phyloP scores from a whole-genome alignment of 2,329 filamentous ascomycete species.

The Pestalotiopsis sp. region DNA sequence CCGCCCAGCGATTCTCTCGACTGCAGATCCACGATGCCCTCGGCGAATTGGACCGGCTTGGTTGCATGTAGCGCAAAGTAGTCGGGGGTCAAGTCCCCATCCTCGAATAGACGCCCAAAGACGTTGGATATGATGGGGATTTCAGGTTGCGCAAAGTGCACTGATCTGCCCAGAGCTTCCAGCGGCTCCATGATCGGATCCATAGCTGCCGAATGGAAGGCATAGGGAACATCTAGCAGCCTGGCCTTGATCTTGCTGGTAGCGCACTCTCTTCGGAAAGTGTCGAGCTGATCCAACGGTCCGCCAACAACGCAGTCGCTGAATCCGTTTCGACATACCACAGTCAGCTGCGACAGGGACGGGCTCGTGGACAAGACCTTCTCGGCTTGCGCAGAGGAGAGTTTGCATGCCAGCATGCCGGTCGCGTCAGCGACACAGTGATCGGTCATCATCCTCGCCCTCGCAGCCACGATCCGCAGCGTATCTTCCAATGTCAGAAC shows the following conservation, averaged over 20 bases:
- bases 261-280: conserved; percentile 11
- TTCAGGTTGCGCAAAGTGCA: conserved; percentile 14
- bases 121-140: conserved; percentile 20
- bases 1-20: neutral
- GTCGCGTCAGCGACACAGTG: conserved; percentile 13
- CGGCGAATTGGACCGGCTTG: conserved; percentile 11
- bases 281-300: conserved; percentile 11
- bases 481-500: conserved; percentile 13
- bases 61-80: conserved; percentile 14
- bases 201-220: conserved; percentile 19
- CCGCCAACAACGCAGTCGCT: conserved; percentile 20
- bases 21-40: conserved; percentile 2
- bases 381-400: conserved; percentile 4
- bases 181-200: conserved; percentile 17
- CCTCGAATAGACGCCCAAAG: conserved; percentile 1
- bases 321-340: conserved; percentile 19
- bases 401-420: conserved; percentile 16
- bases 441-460: conserved; percentile 17
- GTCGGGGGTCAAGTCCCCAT: conserved; percentile 10
- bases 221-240: conserved; percentile 15
- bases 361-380: conserved; percentile 4
- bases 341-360: conserved; percentile 4
- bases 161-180: neutral
- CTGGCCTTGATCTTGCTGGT: conserved; percentile 13
- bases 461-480: conserved; percentile 14